Evolutionary conservation across 148 eudicot species (phyloP).

Genomic region (Diospyros lotus): DNA sequence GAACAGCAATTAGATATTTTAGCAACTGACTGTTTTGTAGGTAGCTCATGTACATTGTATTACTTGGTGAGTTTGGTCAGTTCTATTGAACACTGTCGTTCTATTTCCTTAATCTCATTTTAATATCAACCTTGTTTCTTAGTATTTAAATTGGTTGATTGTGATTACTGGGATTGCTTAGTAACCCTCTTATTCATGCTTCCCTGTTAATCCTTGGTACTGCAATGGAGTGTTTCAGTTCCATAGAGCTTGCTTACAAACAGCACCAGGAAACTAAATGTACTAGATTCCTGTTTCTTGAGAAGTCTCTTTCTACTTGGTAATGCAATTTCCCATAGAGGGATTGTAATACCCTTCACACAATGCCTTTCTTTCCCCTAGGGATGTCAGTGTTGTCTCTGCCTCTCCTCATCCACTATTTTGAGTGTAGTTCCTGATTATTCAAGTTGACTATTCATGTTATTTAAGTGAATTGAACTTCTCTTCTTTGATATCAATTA

Average conservation of each 20-base stretch:
- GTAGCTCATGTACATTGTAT: background rate
- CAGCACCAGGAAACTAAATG: background rate
- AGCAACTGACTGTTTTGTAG: background rate
- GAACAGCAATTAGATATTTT: background rate
- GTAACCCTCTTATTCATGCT: background rate
- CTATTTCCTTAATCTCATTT: no score
- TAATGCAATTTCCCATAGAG: constrained; percentile 1
- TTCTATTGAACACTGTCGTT: background rate
- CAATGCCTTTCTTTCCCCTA: background rate
- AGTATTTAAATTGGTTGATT: background rate
- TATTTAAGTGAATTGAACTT: background rate
- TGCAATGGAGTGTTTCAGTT: background rate
- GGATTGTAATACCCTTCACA: background rate
- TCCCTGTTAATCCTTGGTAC: background rate
- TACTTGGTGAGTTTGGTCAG: background rate
- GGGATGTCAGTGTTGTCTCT: background rate
- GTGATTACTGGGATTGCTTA: background rate
- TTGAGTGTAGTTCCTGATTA: background rate
- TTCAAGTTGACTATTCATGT: background rate
- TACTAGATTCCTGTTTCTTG: background rate
- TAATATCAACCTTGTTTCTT: background rate
- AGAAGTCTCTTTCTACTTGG: background rate
- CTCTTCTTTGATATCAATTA: background rate
- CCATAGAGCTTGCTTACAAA: background rate
- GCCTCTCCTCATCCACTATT: background rate